phyloP scores from a whole-genome alignment of 225 moss, liverwort and hornwort genomes.

The Lunularia cruciata region DNA sequence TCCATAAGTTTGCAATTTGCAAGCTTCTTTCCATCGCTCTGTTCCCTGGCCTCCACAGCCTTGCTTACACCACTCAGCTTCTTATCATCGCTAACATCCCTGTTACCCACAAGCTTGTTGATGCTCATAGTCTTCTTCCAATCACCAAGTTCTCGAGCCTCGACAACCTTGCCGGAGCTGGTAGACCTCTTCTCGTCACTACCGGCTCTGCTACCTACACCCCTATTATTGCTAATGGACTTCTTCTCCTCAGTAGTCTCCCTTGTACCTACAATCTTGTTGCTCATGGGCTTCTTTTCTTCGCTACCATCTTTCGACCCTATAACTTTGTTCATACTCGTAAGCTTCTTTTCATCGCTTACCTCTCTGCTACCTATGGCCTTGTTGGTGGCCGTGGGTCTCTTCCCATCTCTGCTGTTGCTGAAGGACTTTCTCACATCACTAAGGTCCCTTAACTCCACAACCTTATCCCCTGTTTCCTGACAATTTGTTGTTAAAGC shows the following conservation, averaged over 20 bases:
- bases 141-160: background rate
- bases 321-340: background rate
- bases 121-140: background rate
- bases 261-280: background rate
- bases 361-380: conserved; percentile 1
- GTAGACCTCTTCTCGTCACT: conserved; percentile 9
- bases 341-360: background rate
- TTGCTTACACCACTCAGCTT: conserved; percentile 11
- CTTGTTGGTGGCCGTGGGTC: background rate
- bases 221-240: background rate
- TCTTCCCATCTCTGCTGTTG: no score
- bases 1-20: background rate
- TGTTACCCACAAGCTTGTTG: conserved; percentile 4
- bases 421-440: conserved; percentile 4
- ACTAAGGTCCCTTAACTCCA: conserved; percentile 11
- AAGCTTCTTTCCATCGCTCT: background rate
- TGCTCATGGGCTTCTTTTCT: background rate
- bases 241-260: background rate
- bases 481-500: background rate
- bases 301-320: conserved; percentile 5
- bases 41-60: conserved; percentile 1
- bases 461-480: conserved; percentile 12
- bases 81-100: background rate
- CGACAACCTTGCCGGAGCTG: background rate
- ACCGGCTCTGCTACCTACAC: background rate